Percentiles rank a stretch among this genome's conserved stretches.
Evolutionary conservation across 805 yeast species (phyloP).

Genomic region (Saccharomyces kudriavzevii): DNA sequence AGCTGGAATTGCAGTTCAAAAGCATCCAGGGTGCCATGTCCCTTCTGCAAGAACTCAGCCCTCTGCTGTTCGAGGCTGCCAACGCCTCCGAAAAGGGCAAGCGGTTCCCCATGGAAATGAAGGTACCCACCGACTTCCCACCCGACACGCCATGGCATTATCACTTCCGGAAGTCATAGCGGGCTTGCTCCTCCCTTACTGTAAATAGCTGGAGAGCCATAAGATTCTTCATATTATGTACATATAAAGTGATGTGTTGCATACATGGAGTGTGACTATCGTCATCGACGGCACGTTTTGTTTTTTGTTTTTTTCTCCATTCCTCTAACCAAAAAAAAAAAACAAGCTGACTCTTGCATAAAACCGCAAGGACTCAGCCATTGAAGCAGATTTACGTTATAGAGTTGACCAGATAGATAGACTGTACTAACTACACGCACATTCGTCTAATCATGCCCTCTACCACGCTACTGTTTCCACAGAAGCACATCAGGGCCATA

Average conservation of each 20-base stretch:
- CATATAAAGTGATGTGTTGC: neutral
- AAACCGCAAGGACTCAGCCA: neutral
- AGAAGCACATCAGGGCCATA: neutral
- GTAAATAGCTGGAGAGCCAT: neutral
- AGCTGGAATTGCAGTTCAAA: constrained; percentile 52
- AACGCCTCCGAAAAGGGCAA: constrained; percentile 45
- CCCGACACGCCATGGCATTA: constrained; percentile 74
- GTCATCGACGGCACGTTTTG: neutral
- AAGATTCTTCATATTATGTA: neutral
- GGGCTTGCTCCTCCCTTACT: constrained; percentile 20
- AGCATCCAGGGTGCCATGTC: constrained; percentile 66
- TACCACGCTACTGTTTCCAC: neutral
- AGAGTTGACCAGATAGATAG: neutral
- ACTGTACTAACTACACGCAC: neutral
- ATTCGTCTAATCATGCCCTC: neutral
- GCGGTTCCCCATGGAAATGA: constrained; percentile 73
- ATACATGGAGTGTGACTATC: neutral
- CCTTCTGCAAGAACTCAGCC: constrained; percentile 46
- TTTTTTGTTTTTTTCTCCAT: neutral
- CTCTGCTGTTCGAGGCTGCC: constrained; percentile 55
- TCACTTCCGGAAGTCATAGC: constrained; percentile 21
- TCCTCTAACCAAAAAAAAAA: neutral
- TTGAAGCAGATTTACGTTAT: neutral
- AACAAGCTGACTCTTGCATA: neutral
- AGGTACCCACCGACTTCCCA: constrained; percentile 87